Evolutionary conservation across 371 early-diverging fungal genomes (phyloP).

Genomic region (Modicella reniformis): DNA sequence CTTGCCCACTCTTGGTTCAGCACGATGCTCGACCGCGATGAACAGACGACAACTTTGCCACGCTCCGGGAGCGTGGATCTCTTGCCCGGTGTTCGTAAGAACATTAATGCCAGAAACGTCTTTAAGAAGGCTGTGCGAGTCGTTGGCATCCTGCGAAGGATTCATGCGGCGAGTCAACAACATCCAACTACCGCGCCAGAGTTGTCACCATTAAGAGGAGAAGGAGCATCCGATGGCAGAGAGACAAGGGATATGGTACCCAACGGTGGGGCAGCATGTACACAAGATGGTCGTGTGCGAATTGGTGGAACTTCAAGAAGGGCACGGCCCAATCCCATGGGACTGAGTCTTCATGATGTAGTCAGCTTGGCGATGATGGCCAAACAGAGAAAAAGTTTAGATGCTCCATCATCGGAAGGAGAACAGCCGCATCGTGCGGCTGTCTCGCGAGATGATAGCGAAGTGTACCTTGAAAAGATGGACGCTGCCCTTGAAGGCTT

Average conservation of each 20-base stretch:
- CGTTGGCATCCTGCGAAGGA: slow-evolving; percentile 35
- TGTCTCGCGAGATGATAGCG: neutral
- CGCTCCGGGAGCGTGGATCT: neutral
- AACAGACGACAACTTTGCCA: slow-evolving; percentile 34
- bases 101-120: slow-evolving; percentile 19
- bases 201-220: neutral
- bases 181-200: neutral
- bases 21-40: slow-evolving; percentile 35
- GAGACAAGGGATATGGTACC: no score
- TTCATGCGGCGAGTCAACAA: slow-evolving; percentile 21
- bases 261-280: neutral
- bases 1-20: slow-evolving; percentile 75
- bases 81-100: neutral
- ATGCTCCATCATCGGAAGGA: neutral
- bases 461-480: neutral
- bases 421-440: no score
- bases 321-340: neutral
- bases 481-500: neutral
- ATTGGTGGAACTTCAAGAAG: neutral
- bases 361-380: slow-evolving; percentile 30
- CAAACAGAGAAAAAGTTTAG: slow-evolving; percentile 12
- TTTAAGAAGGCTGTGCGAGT: slow-evolving; percentile 73
- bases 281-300: neutral
- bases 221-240: neutral
- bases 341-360: slow-evolving; percentile 39